Base-by-base conservation (phyloP, 208 protist genomes). In the Acanthamoeba royreba region DNA sequence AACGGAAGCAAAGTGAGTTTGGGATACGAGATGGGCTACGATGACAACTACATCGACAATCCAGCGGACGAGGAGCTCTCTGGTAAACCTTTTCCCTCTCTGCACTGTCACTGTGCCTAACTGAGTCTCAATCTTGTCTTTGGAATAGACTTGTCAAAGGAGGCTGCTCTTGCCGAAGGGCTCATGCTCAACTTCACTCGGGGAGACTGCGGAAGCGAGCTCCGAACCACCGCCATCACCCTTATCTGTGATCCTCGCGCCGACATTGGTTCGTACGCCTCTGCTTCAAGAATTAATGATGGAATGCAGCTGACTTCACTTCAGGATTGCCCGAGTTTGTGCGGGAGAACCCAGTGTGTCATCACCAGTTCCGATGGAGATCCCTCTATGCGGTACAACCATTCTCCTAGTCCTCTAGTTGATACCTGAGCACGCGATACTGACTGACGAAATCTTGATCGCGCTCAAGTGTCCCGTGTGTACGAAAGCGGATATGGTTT, bases 381-480 rank as follows among this genome's bases (percentile, higher is more conserved):
- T 91, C 85, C n/a, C 52, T 91, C 31, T 91, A 72, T 25, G 85
- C 85, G 40, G 85, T 69, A 72, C 13, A n/a, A n/a, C n/a, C n/a
- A 13, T n/a, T n/a, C n/a, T n/a, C n/a, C n/a, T n/a, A n/a, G n/a
- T n/a, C n/a, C n/a, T n/a, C n/a, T n/a, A n/a, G n/a, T n/a, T n/a
- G n/a, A n/a, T n/a, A n/a, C n/a, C n/a, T n/a, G n/a, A n/a, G n/a
- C n/a, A n/a, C n/a, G n/a, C n/a, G n/a, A n/a, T n/a, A n/a, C n/a
- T n/a, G n/a, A n/a, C n/a, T n/a, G n/a, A n/a, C n/a, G n/a, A n/a
- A n/a, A n/a, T n/a, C n/a, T n/a, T n/a, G n/a, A n/a, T n/a, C n/a
- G n/a, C n/a, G n/a, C n/a, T n/a, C n/a, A n/a, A 90, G 85, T 91
- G 85, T 25, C 85, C 85, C 25, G 19, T 91, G 49, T 91, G 85